phyloP scores from a whole-genome alignment of 2,329 filamentous ascomycete species.

The Xylariales sp. region DNA sequence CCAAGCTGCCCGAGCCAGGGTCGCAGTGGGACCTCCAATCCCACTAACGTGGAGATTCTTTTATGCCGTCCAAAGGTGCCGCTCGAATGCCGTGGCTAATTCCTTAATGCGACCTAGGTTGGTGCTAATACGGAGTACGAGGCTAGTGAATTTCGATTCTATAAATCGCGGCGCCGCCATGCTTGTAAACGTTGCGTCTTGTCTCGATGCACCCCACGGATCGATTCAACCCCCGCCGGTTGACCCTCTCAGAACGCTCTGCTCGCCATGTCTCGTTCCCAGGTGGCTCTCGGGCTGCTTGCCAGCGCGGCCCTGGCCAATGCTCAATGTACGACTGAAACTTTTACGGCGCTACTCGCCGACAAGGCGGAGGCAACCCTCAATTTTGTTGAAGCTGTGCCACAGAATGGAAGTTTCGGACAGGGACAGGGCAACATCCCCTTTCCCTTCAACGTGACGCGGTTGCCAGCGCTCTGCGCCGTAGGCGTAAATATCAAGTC shows the following conservation, averaged over 20 bases:
- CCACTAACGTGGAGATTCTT: background rate
- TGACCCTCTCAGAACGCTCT: background rate
- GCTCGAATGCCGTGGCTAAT: slow-evolving; percentile 5
- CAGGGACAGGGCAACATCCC: slow-evolving; percentile 36
- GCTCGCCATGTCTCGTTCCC: slow-evolving; percentile 34
- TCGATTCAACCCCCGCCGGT: background rate
- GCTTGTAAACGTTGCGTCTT: background rate
- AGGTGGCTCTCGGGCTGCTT: slow-evolving; percentile 24
- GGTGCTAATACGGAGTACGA: background rate
- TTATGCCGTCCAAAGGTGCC: background rate
- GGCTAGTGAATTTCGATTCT: slow-evolving; percentile 5
- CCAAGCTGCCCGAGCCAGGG: background rate
- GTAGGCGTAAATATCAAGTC: slow-evolving; percentile 49
- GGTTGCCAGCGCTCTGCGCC: slow-evolving; percentile 47
- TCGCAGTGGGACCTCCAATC: slow-evolving; percentile 13
- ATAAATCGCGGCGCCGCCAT: slow-evolving; percentile 11
- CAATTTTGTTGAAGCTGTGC: slow-evolving; percentile 43
- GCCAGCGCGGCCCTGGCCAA: slow-evolving; percentile 30
- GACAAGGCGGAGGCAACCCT: slow-evolving; percentile 40
- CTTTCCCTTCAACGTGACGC: slow-evolving; percentile 44
- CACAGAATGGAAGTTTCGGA: slow-evolving; percentile 45
- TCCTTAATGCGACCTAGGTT: background rate
- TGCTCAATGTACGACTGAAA: slow-evolving; percentile 42
- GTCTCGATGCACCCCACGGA: background rate
- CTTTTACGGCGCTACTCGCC: slow-evolving; percentile 42